These are phyloP conservation scores for Caloboletus inedulis DNA, from an alignment of 1,284 basidiomycete genomes.

Conservation along the genomic window DNA sequence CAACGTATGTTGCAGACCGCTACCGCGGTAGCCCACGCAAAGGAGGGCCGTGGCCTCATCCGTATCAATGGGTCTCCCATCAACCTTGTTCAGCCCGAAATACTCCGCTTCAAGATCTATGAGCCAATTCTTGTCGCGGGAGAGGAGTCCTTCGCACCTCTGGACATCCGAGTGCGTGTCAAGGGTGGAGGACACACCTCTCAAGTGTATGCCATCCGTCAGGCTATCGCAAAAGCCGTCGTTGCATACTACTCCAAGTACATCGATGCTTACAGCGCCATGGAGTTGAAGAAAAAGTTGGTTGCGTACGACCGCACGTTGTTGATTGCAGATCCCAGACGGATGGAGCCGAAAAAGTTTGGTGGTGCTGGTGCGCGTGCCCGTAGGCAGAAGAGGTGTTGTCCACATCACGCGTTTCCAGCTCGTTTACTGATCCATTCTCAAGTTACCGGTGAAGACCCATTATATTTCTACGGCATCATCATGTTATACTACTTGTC, in stretches of 20 bases:
- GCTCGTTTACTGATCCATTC: slow-evolving; percentile 10
- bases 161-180: slow-evolving; percentile 98
- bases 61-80: slow-evolving; percentile 98
- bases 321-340: slow-evolving; percentile 96
- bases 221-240: slow-evolving; percentile 97
- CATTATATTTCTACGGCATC: slow-evolving; percentile 30
- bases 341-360: slow-evolving; percentile 99
- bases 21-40: slow-evolving; percentile 93
- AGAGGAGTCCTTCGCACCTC: slow-evolving; percentile 76
- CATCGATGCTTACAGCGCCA: slow-evolving; percentile 94
- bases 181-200: slow-evolving; percentile 99
- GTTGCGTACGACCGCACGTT: slow-evolving; percentile 94
- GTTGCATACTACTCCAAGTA: slow-evolving; percentile 99
- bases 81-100: slow-evolving; percentile 90
- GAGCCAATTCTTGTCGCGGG: slow-evolving; percentile 91
- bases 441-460: slow-evolving; percentile 81
- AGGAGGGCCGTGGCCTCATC: slow-evolving; percentile 96
- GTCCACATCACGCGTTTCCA: slow-evolving; percentile 23
- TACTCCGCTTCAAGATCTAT: slow-evolving; percentile 98
- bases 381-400: slow-evolving; percentile 88
- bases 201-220: slow-evolving; percentile 98
- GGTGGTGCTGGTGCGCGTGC: slow-evolving; percentile 96
- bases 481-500: slow-evolving; percentile 43
- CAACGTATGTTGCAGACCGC: slow-evolving; percentile 64
- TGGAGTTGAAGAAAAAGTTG: slow-evolving; percentile 96